A percentile compares a stretch with the other conserved stretches of the same genome.
Evolutionary conservation across 1,284 basidiomycete genomes (phyloP).

Genomic region (Ganoderma lucidum): DNA sequence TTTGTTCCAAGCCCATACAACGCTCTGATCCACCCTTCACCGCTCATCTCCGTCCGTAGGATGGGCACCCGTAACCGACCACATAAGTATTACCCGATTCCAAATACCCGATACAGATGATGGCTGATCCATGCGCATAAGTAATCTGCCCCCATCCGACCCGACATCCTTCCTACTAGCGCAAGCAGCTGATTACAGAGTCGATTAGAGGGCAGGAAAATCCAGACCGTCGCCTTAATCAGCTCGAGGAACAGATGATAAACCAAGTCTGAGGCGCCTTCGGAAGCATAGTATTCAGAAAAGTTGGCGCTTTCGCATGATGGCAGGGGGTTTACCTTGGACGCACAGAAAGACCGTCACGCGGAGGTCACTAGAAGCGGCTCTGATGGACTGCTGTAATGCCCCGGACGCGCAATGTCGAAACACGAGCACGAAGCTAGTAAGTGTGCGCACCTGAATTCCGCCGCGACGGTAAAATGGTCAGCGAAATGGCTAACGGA

Average conservation of each 20-base stretch:
- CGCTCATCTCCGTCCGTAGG: neutral
- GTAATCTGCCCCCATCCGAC: neutral
- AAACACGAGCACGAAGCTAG: neutral
- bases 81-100: neutral
- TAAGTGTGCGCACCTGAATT: neutral
- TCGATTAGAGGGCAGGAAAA: neutral
- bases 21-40: neutral
- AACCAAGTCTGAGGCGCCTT: neutral
- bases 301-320: neutral
- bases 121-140: neutral
- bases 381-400: neutral
- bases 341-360: too few species aligned
- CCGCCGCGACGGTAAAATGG: neutral
- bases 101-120: neutral
- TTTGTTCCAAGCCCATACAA: neutral
- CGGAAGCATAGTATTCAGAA: neutral
- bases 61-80: neutral
- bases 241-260: neutral
- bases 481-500: neutral
- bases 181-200: neutral
- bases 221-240: neutral
- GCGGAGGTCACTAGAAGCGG: neutral
- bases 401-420: neutral
- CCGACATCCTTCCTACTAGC: too few species aligned
- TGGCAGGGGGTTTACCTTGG: too few species aligned